Evolutionary conservation across 2,329 filamentous ascomycete genomes (phyloP).

Genomic region (Pestalotiopsis sp.): DNA sequence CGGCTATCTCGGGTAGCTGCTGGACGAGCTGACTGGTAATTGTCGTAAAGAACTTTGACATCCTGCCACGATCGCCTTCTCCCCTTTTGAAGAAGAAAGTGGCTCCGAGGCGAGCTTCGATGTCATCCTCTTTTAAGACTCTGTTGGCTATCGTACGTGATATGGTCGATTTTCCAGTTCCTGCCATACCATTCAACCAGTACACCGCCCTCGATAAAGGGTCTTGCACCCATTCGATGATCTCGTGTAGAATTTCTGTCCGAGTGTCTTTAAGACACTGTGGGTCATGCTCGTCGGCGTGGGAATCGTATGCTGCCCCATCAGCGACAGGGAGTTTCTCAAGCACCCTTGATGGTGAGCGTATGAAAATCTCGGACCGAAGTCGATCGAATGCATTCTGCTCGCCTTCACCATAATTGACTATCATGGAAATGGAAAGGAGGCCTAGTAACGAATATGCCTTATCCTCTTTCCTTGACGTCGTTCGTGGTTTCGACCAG

Average conservation of each 20-base stretch:
- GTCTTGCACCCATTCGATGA: slow-evolving; percentile 19
- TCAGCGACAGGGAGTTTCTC: too few species aligned
- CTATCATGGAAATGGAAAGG: too few species aligned
- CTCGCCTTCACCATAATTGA: too few species aligned
- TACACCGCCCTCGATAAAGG: not conserved
- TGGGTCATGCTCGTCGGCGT: slow-evolving; percentile 33
- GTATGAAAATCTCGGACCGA: too few species aligned
- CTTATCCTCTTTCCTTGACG: too few species aligned
- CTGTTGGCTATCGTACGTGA: slow-evolving; percentile 32
- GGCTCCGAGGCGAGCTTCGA: slow-evolving; percentile 19
- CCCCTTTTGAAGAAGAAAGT: too few species aligned
- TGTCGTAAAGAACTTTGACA: slow-evolving; percentile 40
- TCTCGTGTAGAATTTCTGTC: slow-evolving; percentile 31
- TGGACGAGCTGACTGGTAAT: slow-evolving; percentile 36
- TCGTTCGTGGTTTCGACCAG: too few species aligned
- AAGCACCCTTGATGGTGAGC: too few species aligned
- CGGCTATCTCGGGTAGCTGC: slow-evolving; percentile 28
- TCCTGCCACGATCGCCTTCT: slow-evolving; percentile 39
- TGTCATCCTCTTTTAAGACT: not conserved
- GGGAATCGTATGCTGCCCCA: too few species aligned
- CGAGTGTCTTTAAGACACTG: slow-evolving; percentile 35
- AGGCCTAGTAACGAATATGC: too few species aligned
- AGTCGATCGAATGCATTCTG: too few species aligned
- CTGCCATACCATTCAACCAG: slow-evolving; percentile 41
- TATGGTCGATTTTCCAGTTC: slow-evolving; percentile 44